phyloP scores from a whole-genome alignment of 345 rosid species.

The Fremontodendron californicum region DNA sequence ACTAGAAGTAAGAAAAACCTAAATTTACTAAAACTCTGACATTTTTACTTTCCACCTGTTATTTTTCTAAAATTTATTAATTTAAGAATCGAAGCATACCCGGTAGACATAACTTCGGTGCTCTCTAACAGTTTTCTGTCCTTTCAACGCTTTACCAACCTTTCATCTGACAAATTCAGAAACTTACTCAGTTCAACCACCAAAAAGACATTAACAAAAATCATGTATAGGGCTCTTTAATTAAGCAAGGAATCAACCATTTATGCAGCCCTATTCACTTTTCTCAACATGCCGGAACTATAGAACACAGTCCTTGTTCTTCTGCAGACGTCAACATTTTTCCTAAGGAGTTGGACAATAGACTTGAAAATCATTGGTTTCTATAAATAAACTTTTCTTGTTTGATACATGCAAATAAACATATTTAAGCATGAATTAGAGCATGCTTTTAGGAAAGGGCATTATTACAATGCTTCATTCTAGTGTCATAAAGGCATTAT shows the following conservation, averaged over 20 bases:
- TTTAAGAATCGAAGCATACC: no score
- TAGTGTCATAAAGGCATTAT: not conserved
- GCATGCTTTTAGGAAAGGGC: not conserved
- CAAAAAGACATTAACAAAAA: no score
- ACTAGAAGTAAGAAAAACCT: no score
- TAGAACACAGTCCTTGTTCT: not conserved
- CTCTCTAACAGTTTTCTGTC: no score
- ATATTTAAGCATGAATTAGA: not conserved
- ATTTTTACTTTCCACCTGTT: no score
- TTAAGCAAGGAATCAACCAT: not conserved
- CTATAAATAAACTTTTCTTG: not conserved
- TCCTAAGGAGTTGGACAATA: not conserved
- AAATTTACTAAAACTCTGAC: no score
- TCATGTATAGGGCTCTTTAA: not conserved
- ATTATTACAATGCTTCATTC: not conserved
- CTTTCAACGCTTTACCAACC: no score
- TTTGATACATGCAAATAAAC: not conserved
- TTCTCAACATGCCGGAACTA: not conserved
- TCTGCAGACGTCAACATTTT: not conserved
- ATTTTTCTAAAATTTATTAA: no score
- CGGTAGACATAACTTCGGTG: no score
- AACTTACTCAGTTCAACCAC: no score
- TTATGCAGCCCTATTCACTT: no score
- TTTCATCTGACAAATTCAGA: no score
- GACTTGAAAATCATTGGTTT: not conserved